Evolutionary conservation across 305 asterid genomes (phyloP).

Genomic region (Solanum chacoense): DNA sequence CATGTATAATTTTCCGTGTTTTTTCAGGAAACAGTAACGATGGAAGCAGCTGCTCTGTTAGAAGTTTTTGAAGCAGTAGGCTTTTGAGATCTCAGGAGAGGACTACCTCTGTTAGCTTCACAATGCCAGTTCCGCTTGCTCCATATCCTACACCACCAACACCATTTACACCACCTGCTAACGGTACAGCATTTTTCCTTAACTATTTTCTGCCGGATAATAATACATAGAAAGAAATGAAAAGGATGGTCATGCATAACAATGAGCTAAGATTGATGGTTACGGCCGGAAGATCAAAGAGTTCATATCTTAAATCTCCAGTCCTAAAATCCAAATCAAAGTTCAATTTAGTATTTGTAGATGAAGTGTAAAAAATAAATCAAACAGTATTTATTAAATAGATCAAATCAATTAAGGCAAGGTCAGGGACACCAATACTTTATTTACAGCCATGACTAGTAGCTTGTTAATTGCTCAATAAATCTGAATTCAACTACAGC

Average conservation of each 20-base stretch:
- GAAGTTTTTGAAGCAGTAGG: constrained; percentile 8
- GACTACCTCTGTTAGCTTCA: constrained; percentile 6
- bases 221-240: background rate
- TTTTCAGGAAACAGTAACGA: constrained; percentile 17
- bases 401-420: background rate
- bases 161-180: constrained; percentile 25
- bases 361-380: background rate
- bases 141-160: constrained; percentile 34
- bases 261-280: background rate
- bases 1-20: background rate
- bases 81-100: constrained; percentile 8
- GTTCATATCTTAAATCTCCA: background rate
- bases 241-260: background rate
- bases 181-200: constrained; percentile 13
- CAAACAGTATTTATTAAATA: background rate
- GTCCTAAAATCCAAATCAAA: background rate
- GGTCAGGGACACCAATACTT: background rate
- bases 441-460: background rate
- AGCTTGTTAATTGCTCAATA: background rate
- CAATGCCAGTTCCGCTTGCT: constrained; percentile 50
- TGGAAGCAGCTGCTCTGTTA: constrained; percentile 2
- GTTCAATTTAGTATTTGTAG: background rate
- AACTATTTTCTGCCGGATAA: background rate
- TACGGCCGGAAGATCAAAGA: background rate
- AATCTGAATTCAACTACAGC: background rate